phyloP scores from a whole-genome alignment of 2,329 filamentous ascomycete genomes.

The Graphiopsis chlorocephala region DNA sequence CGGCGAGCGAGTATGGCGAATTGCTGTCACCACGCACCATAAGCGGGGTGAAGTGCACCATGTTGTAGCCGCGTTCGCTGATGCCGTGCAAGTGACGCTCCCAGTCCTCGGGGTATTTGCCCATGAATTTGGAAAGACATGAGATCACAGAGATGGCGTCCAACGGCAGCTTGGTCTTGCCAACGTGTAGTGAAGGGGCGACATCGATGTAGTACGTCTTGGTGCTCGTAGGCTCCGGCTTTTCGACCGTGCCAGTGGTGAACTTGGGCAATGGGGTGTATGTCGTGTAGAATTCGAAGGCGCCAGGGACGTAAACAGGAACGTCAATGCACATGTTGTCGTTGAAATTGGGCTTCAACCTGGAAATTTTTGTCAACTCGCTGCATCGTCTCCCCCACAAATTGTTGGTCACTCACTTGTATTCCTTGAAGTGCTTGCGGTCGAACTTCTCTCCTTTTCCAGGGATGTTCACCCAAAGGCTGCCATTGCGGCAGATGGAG shows the following conservation, averaged over 20 bases:
- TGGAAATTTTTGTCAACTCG: constrained; percentile 39
- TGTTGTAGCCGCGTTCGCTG: constrained; percentile 90
- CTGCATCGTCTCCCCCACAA: background rate
- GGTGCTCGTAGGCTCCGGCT: constrained; percentile 57
- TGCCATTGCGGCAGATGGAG: constrained; percentile 91
- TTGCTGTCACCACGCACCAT: constrained; percentile 87
- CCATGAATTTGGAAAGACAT: constrained; percentile 97
- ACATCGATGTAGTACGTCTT: constrained; percentile 90
- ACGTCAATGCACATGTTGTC: constrained; percentile 86
- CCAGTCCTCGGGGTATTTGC: constrained; percentile 85
- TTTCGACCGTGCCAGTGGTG: constrained; percentile 53
- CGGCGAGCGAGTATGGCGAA: constrained; percentile 94
- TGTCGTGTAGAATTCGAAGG: constrained; percentile 92
- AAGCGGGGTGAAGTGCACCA: constrained; percentile 96
- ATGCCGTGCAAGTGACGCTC: constrained; percentile 85
- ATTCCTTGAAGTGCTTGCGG: constrained; percentile 77
- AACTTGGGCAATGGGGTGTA: constrained; percentile 84
- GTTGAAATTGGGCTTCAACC: constrained; percentile 89
- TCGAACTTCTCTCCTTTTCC: constrained; percentile 71
- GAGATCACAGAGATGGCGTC: constrained; percentile 90
- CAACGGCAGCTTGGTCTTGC: constrained; percentile 72
- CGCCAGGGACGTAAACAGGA: constrained; percentile 76
- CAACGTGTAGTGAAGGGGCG: constrained; percentile 72
- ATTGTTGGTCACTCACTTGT: constrained; percentile 64
- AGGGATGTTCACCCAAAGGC: constrained; percentile 95